Evolutionary conservation across 106 monocot species (phyloP), one percentile per base, ranked within the genome.

Genomic region (Dioscorea dumetorum): DNA sequence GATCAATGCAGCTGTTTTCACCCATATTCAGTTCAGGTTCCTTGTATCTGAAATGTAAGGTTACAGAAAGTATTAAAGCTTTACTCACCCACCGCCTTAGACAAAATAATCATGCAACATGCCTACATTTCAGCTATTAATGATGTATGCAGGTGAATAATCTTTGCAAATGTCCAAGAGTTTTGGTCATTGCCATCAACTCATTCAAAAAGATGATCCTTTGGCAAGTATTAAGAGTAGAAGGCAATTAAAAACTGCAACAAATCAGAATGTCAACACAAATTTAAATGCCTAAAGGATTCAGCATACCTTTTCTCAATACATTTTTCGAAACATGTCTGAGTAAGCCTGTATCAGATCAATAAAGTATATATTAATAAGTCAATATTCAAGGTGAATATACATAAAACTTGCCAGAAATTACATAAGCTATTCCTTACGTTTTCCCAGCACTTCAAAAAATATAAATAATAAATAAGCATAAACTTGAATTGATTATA

Each of bases 11-110:
- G 67, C 88, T 91, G 67, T 88, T 97, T 72, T 97, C 95, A 58
- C 91, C 91, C 95, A 97, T 91, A 67, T 97, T 91, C 63, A 97
- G 86, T 80, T 97, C 95, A 58, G 95, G 75, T 74, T 97, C 95
- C 78, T 89, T 91, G 23, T 89, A 89, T 72, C 95, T 97, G 69
- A 7, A 62, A 63, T 67, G 24, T 33, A 21, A 61, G n/a, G 14
- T 48, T 20, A 52, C 16, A 5, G 22, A 12, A 34, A 16, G 22
- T 53, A 62, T 19, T 33, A 24, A 19, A 11, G 31, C 10, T 15
- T n/a, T 50, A 31, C 24, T 32, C 1, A 9, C 22, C 22, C 22
- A 4, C 19, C 11, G 23, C 22, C 22, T 59, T 28, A 28, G 2
- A 28, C 28, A 28, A 28, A 28, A 28, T 28, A 28, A 28, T 28